Evolutionary conservation across 306 rosid species (phyloP).

Genomic region (Canavalia ensiformis): DNA sequence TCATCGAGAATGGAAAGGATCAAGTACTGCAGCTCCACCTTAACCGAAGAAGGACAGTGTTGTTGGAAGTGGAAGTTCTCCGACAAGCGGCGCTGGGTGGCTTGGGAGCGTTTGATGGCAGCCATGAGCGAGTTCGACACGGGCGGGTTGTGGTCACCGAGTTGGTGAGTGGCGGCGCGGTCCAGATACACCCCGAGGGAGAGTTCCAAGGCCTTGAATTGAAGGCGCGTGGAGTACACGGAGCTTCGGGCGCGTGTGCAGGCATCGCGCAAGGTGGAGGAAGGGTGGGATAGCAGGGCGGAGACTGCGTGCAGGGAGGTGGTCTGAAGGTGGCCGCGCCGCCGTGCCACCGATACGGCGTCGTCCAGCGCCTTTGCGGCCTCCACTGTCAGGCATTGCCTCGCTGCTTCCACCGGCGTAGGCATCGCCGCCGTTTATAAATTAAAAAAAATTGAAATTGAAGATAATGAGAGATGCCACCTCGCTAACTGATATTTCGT

Average conservation of each 20-base stretch:
- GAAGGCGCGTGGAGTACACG: neutral
- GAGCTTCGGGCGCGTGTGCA: neutral
- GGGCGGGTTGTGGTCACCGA: neutral
- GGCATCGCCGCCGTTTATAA: constrained; percentile 5
- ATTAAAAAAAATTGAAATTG: neutral
- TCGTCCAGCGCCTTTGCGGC: neutral
- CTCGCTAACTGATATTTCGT: neutral
- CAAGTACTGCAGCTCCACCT: neutral
- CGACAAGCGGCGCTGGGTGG: neutral
- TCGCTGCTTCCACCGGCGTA: neutral
- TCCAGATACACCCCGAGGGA: neutral
- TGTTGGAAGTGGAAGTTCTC: neutral
- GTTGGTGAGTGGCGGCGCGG: neutral
- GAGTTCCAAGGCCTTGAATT: neutral
- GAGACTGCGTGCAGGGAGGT: neutral
- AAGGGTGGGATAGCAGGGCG: neutral
- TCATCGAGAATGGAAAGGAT: constrained; percentile 2
- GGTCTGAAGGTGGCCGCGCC: neutral
- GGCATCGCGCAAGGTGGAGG: neutral
- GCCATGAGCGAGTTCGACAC: constrained; percentile 7
- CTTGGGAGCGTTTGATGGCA: neutral
- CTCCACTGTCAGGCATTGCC: constrained; percentile 3
- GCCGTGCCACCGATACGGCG: neutral
- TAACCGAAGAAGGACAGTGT: neutral
- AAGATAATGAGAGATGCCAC: neutral